Conservation (phyloP, 2,329 filamentous ascomycete genomes). For the Sporothrix brasiliensis region DNA sequence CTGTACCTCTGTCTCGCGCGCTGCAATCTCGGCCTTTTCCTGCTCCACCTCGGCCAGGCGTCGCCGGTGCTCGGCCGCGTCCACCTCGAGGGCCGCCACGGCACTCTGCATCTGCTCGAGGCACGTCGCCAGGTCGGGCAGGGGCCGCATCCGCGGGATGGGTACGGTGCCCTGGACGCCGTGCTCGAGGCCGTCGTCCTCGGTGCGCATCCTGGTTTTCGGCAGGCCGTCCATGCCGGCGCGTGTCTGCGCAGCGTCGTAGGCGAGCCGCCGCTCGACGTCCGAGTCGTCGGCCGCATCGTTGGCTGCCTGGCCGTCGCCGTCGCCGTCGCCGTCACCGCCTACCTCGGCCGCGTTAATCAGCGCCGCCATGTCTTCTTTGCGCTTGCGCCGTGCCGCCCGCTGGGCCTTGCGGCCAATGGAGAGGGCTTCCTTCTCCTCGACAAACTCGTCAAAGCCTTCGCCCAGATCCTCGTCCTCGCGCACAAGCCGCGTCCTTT, state of each 20-base stretch:
- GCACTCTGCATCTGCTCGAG: conserved; percentile 65
- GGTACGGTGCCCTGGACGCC: conserved; percentile 34
- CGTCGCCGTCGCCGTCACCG: conserved; percentile 48
- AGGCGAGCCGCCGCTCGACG: conserved; percentile 74
- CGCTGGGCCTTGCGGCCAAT: conserved; percentile 78
- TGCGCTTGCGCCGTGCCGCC: conserved; percentile 66
- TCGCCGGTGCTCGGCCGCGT: conserved; percentile 61
- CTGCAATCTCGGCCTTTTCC: conserved; percentile 69
- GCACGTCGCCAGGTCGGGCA: conserved; percentile 72
- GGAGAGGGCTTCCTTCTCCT: conserved; percentile 73
- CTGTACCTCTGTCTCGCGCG: conserved; percentile 79
- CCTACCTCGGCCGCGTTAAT: conserved; percentile 77
- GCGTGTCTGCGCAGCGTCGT: conserved; percentile 82
- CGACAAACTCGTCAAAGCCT: conserved; percentile 89
- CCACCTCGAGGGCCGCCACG: conserved; percentile 64
- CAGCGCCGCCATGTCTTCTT: conserved; percentile 78
- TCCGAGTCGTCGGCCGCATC: conserved; percentile 70
- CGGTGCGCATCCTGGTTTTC: conserved; percentile 46
- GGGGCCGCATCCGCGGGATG: conserved; percentile 70
- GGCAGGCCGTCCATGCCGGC: conserved; percentile 79
- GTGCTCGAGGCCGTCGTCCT: conserved; percentile 43
- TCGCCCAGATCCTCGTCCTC: conserved; percentile 94
- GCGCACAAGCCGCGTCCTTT: conserved; percentile 72
- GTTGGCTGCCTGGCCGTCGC: conserved; percentile 65
- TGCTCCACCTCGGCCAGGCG: conserved; percentile 67